These are phyloP conservation scores for Neohortaea acidophila DNA, from an alignment of 495 filamentous ascomycete species.

Conservation along the genomic window DNA sequence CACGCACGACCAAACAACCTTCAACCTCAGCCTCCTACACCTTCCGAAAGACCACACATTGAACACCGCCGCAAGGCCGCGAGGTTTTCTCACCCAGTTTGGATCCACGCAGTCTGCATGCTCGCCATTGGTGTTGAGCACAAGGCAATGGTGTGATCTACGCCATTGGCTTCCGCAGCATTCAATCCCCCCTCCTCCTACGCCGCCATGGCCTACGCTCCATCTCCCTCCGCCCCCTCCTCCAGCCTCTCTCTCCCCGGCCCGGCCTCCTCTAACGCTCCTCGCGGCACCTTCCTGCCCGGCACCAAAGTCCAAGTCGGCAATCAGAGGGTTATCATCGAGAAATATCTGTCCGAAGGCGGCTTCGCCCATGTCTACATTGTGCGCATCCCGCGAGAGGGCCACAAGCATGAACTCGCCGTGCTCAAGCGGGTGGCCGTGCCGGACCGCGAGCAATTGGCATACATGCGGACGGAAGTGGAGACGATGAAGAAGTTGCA, in stretches of 20 bases:
- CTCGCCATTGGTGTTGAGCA: no score
- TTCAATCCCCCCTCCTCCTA: no score
- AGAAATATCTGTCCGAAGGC: conserved; percentile 95
- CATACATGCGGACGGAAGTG: conserved; percentile 94
- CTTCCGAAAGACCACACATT: no score
- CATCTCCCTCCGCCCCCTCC: conserved; percentile 16
- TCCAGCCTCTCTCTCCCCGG: conserved; percentile 18
- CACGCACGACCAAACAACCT: no score
- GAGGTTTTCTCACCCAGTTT: no score
- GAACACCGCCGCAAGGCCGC: no score
- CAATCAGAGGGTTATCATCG: conserved; percentile 81
- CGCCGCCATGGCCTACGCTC: conserved; percentile 20
- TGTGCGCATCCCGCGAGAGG: conserved; percentile 61
- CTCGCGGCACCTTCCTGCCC: conserved; percentile 77
- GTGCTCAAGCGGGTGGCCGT: conserved; percentile 97
- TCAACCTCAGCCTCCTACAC: no score
- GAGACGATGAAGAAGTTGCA: conserved; percentile 99
- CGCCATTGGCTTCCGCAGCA: no score
- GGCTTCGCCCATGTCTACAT: conserved; percentile 98
- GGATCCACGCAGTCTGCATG: no score
- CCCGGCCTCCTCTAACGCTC: conserved; percentile 35
- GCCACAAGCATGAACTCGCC: conserved; percentile 69
- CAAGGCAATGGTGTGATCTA: conserved; percentile 30
- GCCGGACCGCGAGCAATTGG: conserved; percentile 82
- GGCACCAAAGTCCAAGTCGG: conserved; percentile 95